phyloP scores from a whole-genome alignment of 345 rosid species.

The Lepidium africanum region DNA sequence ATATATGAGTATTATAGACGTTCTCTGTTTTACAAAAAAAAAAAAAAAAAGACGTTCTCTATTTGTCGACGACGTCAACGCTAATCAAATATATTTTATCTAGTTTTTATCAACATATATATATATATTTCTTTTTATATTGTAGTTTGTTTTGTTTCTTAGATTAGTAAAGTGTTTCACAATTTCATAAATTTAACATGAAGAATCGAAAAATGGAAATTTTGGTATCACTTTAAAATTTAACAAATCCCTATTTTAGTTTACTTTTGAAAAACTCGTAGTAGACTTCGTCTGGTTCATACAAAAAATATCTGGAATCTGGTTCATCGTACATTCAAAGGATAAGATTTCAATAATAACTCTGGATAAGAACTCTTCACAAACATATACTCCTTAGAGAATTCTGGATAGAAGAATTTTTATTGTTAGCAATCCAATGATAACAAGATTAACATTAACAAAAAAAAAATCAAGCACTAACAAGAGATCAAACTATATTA shows the following conservation, averaged over 20 bases:
- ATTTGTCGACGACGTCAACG: neutral
- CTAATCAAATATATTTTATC: neutral
- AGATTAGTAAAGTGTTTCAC: neutral
- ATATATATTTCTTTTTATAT: too few relatives aligned
- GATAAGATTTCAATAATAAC: neutral
- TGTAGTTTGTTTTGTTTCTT: neutral
- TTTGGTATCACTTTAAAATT: neutral
- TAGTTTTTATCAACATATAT: neutral
- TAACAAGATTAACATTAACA: too few relatives aligned
- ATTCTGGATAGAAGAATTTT: neutral
- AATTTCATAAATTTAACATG: neutral
- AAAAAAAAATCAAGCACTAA: neutral
- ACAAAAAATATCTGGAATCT: neutral
- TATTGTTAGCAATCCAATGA: neutral
- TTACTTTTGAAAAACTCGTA: neutral
- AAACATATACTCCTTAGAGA: too few relatives aligned
- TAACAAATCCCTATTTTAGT: neutral
- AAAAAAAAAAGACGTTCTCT: too few relatives aligned
- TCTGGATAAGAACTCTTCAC: too few relatives aligned
- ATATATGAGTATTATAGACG: neutral
- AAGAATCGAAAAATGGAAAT: neutral
- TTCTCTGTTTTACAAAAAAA: neutral
- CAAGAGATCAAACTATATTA: neutral
- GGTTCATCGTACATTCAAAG: neutral
- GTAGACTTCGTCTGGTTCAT: neutral